A percentile compares a stretch with the other conserved stretches of the same genome.
These are phyloP conservation scores for Pestalotiopsis sp. DNA, from an alignment of 2,329 filamentous ascomycete species.

Conservation along the genomic window DNA sequence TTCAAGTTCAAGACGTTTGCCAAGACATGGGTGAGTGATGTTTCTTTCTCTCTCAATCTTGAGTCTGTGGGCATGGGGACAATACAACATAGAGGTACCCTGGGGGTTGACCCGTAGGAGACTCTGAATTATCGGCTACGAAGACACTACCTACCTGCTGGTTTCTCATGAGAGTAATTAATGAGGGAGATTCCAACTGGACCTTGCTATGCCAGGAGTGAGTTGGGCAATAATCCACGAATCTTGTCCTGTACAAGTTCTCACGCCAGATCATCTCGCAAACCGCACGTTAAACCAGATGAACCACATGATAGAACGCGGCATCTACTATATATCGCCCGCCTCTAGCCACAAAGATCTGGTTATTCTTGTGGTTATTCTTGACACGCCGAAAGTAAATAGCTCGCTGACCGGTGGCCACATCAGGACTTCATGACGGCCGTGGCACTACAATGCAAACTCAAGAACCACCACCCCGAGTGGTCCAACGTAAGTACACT, in stretches of 20 bases:
- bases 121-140: too few species aligned
- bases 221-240: background rate
- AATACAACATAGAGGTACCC: background rate
- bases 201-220: background rate
- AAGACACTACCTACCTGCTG: too few species aligned
- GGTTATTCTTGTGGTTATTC: too few species aligned
- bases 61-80: background rate
- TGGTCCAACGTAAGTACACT: constrained; percentile 67
- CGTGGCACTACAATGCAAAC: constrained; percentile 68
- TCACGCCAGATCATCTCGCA: too few species aligned
- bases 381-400: background rate
- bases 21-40: constrained; percentile 61
- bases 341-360: too few species aligned
- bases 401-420: constrained; percentile 20
- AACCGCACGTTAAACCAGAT: too few species aligned
- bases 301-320: too few species aligned
- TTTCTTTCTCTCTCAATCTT: background rate
- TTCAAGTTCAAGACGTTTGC: constrained; percentile 69
- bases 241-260: too few species aligned
- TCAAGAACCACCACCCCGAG: constrained; percentile 73
- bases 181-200: too few species aligned
- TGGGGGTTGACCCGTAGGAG: too few species aligned
- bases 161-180: too few species aligned
- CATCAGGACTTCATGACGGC: constrained; percentile 75
- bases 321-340: too few species aligned